Base-by-base conservation (phyloP, 192 early-diverging fungal genomes). In the Mortierella claussenii region DNA sequence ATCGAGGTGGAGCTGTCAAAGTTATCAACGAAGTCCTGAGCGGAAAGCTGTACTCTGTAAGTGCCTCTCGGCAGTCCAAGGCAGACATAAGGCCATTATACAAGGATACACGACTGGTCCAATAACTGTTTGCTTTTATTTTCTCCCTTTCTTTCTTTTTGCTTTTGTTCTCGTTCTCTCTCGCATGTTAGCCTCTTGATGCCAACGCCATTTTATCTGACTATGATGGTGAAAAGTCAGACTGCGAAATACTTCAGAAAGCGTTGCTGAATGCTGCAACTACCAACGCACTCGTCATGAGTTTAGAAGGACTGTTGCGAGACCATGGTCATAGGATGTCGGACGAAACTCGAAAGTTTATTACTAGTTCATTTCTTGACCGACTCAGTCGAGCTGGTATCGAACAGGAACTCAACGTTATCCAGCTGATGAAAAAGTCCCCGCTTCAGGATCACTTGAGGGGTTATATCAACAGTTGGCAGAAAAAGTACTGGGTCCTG, bases 401-500 rank as follows among this genome's bases (percentile, higher is more conserved):
- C 20, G 73, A 76, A 21, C 73, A 62, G 24, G 73, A 76, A 45
- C 58, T 67, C 23, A 42, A 55, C 10, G 63, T 44, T 13, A 60
- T 76, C 5, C 46, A 56, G 26, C n/a, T 48, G 1, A 65, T 76
- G 65, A 66, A 57, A 13, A 53, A 61, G 34, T 47, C 65, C 9
- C 73, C 73, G 5, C 59, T 66, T 0, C 73, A 76, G 37, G 73
- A 76, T 20, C 73, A 76, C 30, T 31, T 76, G 8, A 56, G 73
- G 32, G 64, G 73, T 0, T 76, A 76, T 47, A 51, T 76, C 23
- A 62, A 62, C 32, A 59, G 42, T n/a, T 76, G 73, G 73, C 73
- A 76, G 40, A 66, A 67, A 40, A 76, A 76, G 31, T 76, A 76
- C 58, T 76, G 73, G 73, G 59, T 76, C n/a, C 34, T 76, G 11